Evolutionary conservation across 352 stramenopile genomes (phyloP).

Genomic region (Phytophthora pisi): DNA sequence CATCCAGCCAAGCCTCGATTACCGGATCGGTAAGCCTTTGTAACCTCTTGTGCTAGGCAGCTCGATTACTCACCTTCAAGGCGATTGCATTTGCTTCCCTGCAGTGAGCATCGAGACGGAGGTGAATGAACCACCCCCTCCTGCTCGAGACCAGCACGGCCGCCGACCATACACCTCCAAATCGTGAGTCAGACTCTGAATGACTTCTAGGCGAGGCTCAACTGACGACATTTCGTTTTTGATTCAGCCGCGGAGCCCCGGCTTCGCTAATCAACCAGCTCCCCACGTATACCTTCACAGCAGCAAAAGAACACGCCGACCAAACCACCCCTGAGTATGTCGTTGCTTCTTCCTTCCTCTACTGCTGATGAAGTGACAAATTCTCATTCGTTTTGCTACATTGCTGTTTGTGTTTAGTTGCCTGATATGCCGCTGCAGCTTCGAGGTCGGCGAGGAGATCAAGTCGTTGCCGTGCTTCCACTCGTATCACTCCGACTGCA

Average conservation of each 20-base stretch:
- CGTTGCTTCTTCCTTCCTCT: background rate
- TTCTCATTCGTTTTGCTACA: background rate
- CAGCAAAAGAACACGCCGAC: constrained; percentile 48
- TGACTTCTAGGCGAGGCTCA: constrained; percentile 9
- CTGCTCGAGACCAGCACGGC: constrained; percentile 32
- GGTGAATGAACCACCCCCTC: constrained; percentile 32
- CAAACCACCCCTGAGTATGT: constrained; percentile 68
- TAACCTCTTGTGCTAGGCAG: background rate
- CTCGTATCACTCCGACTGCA: constrained; percentile 93
- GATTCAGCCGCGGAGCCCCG: constrained; percentile 59
- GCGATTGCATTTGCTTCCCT: too few species aligned
- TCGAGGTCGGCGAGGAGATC: constrained; percentile 90
- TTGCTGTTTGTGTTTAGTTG: constrained; percentile 55
- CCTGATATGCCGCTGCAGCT: constrained; percentile 93
- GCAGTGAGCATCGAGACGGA: constrained; percentile 67
- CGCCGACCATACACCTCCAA: constrained; percentile 27
- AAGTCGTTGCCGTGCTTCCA: constrained; percentile 95
- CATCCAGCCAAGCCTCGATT: constrained; percentile 40
- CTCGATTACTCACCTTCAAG: background rate
- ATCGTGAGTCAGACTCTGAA: constrained; percentile 24
- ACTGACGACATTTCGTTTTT: constrained; percentile 15
- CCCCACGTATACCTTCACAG: constrained; percentile 77
- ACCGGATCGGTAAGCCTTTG: constrained; percentile 40
- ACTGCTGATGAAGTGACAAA: background rate
- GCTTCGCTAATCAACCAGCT: constrained; percentile 78